Conservation (phyloP, 805 yeast species). For the Schwanniomyces occidentalis region DNA sequence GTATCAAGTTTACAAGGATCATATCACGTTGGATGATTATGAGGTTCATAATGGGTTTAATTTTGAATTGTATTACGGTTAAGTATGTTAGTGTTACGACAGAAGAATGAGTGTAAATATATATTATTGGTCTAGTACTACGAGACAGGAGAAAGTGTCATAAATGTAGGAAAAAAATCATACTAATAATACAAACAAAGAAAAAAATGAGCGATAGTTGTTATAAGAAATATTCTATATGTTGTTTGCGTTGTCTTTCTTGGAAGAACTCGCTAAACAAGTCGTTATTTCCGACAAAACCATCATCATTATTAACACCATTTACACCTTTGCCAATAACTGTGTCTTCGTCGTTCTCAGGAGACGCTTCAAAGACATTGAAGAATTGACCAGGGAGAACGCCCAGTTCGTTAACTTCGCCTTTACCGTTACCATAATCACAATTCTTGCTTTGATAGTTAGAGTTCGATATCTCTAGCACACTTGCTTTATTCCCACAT, state of each 20-base stretch:
- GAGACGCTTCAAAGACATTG: slow-evolving; percentile 96
- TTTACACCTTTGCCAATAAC: slow-evolving; percentile 40
- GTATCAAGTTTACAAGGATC: slow-evolving; percentile 80
- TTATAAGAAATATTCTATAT: slow-evolving; percentile 54
- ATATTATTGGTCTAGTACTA: no score
- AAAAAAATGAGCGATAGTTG: slow-evolving; percentile 1
- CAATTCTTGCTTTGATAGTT: slow-evolving; percentile 37
- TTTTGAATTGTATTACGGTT: slow-evolving; percentile 78
- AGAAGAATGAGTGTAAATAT: no score
- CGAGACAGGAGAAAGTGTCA: no score
- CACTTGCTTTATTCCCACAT: slow-evolving; percentile 97
- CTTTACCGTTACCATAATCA: slow-evolving; percentile 3
- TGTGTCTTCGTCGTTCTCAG: slow-evolving; percentile 75
- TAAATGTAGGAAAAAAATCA: no score
- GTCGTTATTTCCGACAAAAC: slow-evolving; percentile 13
- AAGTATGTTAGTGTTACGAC: slow-evolving; percentile 4
- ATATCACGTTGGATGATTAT: slow-evolving; percentile 89
- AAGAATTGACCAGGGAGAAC: slow-evolving; percentile 61
- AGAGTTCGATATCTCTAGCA: slow-evolving; percentile 70
- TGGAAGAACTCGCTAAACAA: slow-evolving; percentile 26
- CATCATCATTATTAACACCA: slow-evolving; percentile 23
- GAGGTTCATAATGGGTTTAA: slow-evolving; percentile 90
- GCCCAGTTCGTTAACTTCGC: slow-evolving; percentile 14
- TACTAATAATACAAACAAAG: slow-evolving; percentile 2
- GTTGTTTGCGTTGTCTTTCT: slow-evolving; percentile 31